Evolutionary conservation across 2,329 filamentous ascomycete genomes (phyloP).

Genomic region (Coniochaeta sp.): DNA sequence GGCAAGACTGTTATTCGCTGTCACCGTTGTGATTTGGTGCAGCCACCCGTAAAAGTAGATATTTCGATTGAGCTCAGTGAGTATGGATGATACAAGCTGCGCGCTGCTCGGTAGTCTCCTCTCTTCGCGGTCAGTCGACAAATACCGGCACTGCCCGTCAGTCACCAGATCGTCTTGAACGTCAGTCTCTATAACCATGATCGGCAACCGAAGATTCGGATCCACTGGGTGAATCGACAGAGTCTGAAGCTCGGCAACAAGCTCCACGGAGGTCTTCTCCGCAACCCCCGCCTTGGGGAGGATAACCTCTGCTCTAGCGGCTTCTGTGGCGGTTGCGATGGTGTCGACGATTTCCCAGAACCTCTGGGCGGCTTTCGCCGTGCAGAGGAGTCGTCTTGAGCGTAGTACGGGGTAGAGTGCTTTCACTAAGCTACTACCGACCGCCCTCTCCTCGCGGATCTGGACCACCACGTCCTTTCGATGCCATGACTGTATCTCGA

Average conservation of each 20-base stretch:
- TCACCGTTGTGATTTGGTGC: constrained; percentile 55
- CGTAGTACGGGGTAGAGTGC: constrained; percentile 56
- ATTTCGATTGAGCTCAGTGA: constrained; percentile 46
- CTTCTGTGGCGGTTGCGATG: constrained; percentile 56
- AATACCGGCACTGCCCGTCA: neutral
- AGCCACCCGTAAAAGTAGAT: constrained; percentile 70
- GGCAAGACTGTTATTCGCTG: constrained; percentile 60
- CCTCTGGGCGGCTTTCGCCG: constrained; percentile 53
- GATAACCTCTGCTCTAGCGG: constrained; percentile 49
- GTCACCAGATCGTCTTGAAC: constrained; percentile 25
- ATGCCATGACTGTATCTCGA: constrained; percentile 28
- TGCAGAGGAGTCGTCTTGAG: constrained; percentile 54
- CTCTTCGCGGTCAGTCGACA: neutral
- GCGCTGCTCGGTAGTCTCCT: constrained; percentile 45
- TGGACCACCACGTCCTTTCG: constrained; percentile 56
- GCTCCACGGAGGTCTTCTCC: constrained; percentile 7
- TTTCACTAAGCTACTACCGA: constrained; percentile 43
- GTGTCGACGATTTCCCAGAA: constrained; percentile 60
- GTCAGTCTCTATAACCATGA: constrained; percentile 44
- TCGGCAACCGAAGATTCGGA: constrained; percentile 41
- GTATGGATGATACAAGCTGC: constrained; percentile 14
- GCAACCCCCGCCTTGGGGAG: constrained; percentile 21
- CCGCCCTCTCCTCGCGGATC: constrained; percentile 37
- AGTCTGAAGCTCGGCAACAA: constrained; percentile 20
- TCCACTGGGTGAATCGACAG: constrained; percentile 31